A percentile compares a stretch with the other conserved stretches of the same genome.
Evolutionary conservation across 352 stramenopile genomes (phyloP).

Genomic region (Discostella stelligera): DNA sequence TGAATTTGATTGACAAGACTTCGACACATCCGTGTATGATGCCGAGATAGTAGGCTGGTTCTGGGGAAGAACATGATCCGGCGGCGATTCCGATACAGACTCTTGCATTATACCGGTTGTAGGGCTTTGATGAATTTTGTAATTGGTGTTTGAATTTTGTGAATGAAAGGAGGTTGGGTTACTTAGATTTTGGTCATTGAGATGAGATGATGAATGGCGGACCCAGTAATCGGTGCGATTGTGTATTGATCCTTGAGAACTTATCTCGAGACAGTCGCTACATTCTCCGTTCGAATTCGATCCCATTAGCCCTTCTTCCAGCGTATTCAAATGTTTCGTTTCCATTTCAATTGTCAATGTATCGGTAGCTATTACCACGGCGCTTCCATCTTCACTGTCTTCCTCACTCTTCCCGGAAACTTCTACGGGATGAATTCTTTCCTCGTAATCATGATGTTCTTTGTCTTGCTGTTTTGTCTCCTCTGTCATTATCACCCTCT

Average conservation of each 20-base stretch:
- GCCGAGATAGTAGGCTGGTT: neutral
- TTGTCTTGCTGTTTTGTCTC: neutral
- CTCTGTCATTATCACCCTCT: conserved; percentile 24
- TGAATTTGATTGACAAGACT: neutral
- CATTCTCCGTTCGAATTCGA: neutral
- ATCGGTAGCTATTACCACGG: neutral
- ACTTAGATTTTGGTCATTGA: conserved; percentile 1
- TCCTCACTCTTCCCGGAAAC: neutral
- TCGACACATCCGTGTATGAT: neutral
- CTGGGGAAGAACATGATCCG: neutral
- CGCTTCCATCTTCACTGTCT: neutral
- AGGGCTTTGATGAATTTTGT: neutral
- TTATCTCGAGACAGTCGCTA: neutral
- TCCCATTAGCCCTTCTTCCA: conserved; percentile 10
- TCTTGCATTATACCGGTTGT: conserved; percentile 6
- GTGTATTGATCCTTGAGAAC: conserved; percentile 4
- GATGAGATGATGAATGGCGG: conserved; percentile 33
- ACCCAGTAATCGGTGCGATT: conserved; percentile 40
- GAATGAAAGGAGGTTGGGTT: conserved; percentile 12
- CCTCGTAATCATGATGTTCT: neutral
- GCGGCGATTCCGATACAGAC: conserved; percentile 9
- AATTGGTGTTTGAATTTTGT: conserved; percentile 7
- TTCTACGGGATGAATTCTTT: neutral
- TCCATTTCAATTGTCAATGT: conserved; percentile 12
- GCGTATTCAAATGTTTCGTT: conserved; percentile 11